A percentile compares a stretch with the other conserved stretches of the same genome.
These are phyloP conservation scores for Stagonosporopsis chrysanthemi DNA, from an alignment of 2,329 filamentous ascomycete genomes.

Conservation along the genomic window DNA sequence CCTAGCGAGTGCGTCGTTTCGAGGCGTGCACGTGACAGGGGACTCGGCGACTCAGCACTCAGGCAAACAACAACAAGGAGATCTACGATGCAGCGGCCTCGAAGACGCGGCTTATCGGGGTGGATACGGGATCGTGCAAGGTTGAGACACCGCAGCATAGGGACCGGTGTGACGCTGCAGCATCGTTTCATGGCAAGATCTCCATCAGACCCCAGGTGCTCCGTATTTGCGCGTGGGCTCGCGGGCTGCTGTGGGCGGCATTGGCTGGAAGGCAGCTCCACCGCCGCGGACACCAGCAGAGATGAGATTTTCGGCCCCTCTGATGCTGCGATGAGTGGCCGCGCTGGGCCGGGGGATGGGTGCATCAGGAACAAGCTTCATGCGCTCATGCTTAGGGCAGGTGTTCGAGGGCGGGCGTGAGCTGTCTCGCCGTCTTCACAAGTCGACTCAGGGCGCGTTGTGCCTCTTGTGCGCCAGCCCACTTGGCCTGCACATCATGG, in stretches of 20 bases:
- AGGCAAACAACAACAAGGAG: background rate
- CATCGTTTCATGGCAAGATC: constrained; percentile 6
- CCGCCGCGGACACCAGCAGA: constrained; percentile 2
- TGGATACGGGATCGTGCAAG: background rate
- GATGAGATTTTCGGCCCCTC: constrained; percentile 9
- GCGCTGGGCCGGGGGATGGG: constrained; percentile 1
- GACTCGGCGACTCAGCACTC: too few relatives aligned
- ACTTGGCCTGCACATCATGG: constrained; percentile 12
- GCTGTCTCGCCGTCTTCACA: constrained; percentile 7
- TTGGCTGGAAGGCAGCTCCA: constrained; percentile 7
- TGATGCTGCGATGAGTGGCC: background rate
- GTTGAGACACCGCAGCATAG: constrained; percentile 2
- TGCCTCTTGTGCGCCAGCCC: background rate
- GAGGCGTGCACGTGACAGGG: background rate
- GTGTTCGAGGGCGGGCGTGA: background rate
- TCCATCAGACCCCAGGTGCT: constrained; percentile 3
- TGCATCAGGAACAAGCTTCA: background rate
- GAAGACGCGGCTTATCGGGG: background rate
- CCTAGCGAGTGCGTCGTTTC: background rate
- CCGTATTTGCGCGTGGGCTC: background rate
- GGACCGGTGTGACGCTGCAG: constrained; percentile 3
- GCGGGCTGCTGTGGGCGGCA: background rate
- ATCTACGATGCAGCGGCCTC: background rate
- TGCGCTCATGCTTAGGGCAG: background rate
- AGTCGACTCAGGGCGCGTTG: background rate